These are phyloP conservation scores for Panellus pusillus DNA, from an alignment of 768 basidiomycete genomes.

Conservation along the genomic window DNA sequence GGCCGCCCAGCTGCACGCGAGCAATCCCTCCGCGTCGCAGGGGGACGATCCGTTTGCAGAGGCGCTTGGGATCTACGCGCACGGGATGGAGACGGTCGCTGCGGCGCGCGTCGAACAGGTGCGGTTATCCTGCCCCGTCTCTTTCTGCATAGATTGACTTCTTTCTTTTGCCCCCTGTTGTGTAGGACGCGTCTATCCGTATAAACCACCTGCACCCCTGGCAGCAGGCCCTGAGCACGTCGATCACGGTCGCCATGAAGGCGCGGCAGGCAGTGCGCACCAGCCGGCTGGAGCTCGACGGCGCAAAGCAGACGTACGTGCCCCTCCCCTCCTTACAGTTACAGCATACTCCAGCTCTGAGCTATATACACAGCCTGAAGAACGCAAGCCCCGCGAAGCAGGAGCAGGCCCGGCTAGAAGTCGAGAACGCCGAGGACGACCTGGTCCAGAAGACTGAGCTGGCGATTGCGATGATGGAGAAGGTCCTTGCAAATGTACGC, in stretches of 20 bases:
- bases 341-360: neutral
- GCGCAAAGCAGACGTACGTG: constrained; percentile 82
- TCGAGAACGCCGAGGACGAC: constrained; percentile 93
- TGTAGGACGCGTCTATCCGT: constrained; percentile 61
- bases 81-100: constrained; percentile 81
- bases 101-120: constrained; percentile 71
- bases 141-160: no score
- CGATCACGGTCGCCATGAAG: constrained; percentile 89
- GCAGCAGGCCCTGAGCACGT: constrained; percentile 83
- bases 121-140: neutral
- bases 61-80: constrained; percentile 74
- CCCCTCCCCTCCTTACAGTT: neutral
- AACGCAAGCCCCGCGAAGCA: constrained; percentile 70
- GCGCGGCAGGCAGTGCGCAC: constrained; percentile 80
- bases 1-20: constrained; percentile 43
- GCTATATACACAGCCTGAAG: constrained; percentile 63
- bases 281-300: constrained; percentile 85
- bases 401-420: constrained; percentile 90
- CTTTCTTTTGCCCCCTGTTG: no score
- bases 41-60: constrained; percentile 66
- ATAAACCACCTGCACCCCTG: constrained; percentile 74
- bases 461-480: constrained; percentile 95
- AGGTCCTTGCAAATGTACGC: constrained; percentile 92
- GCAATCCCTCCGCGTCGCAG: constrained; percentile 39
- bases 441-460: constrained; percentile 98